A percentile compares a stretch with the other conserved stretches of the same genome.
These are phyloP conservation scores for Thuidium tamariscinum DNA, from an alignment of 225 moss, liverwort and hornwort species.

Conservation along the genomic window DNA sequence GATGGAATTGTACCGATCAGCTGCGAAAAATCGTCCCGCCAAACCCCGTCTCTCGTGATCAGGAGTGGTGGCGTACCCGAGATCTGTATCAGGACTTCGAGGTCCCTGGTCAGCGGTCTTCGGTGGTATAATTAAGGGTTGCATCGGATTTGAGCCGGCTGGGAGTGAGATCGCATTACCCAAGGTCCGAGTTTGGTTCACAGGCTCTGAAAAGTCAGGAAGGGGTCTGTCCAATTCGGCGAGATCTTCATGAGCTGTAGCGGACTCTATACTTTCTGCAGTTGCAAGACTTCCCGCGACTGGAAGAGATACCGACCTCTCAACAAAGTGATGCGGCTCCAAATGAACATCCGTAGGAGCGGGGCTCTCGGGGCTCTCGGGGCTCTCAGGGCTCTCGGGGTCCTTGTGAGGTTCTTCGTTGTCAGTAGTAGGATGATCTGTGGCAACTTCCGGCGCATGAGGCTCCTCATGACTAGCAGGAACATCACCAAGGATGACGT, in stretches of 20 bases:
- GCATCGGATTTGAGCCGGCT: neutral
- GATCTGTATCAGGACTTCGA: conserved; percentile 39
- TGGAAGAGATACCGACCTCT: conserved; percentile 35
- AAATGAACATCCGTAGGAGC: neutral
- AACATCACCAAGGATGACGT: neutral
- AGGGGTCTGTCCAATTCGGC: neutral
- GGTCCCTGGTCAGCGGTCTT: conserved; percentile 7
- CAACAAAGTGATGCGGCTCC: conserved; percentile 10
- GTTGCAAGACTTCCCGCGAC: conserved; percentile 10
- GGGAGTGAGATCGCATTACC: conserved; percentile 27
- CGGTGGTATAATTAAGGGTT: conserved; percentile 13
- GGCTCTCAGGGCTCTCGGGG: neutral
- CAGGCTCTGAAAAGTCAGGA: conserved; percentile 2
- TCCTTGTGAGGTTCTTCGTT: neutral
- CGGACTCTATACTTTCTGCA: neutral
- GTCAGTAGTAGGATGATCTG: neutral
- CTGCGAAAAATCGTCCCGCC: conserved; percentile 1
- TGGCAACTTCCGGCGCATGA: neutral
- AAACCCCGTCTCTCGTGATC: conserved; percentile 11
- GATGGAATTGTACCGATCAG: conserved; percentile 28
- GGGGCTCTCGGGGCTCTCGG: neutral
- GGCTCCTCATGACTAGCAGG: neutral
- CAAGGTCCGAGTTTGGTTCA: neutral
- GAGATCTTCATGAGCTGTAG: neutral
- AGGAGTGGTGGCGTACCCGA: conserved; percentile 30